A percentile compares a stretch with the other conserved stretches of the same genome.
phyloP scores from a whole-genome alignment of 495 filamentous ascomycete genomes.

The Lindgomyces ingoldianus region DNA sequence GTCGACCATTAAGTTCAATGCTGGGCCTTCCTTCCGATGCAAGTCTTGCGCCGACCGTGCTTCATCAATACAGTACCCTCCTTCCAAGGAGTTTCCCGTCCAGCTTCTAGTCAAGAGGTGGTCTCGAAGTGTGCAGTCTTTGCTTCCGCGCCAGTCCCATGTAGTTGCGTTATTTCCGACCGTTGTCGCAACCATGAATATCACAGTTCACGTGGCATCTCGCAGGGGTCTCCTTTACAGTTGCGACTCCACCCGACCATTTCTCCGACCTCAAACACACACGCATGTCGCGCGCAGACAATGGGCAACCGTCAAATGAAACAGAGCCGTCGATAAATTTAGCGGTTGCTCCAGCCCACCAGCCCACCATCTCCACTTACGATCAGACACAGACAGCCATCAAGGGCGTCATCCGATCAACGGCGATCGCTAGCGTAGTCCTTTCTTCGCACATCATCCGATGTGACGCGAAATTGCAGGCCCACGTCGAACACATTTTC shows the following conservation, averaged over 20 bases:
- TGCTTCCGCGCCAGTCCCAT: not conserved
- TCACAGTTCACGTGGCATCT: constrained; percentile 11
- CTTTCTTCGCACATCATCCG: constrained; percentile 25
- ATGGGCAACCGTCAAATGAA: constrained; percentile 21
- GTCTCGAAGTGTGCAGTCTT: not conserved
- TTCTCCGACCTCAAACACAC: not conserved
- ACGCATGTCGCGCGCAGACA: not conserved
- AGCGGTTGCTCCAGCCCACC: not conserved
- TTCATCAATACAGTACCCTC: not conserved
- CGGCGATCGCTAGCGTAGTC: constrained; percentile 19
- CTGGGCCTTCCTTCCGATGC: not conserved
- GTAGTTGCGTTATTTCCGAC: constrained; percentile 23
- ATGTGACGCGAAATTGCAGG: constrained; percentile 33
- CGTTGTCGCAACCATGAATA: constrained; percentile 15
- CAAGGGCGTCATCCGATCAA: constrained; percentile 23
- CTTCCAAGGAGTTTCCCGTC: not conserved
- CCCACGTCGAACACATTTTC: constrained; percentile 5
- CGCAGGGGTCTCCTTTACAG: constrained; percentile 1
- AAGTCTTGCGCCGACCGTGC: not conserved
- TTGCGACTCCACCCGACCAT: not conserved
- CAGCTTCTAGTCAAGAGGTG: not conserved
- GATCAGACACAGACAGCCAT: not conserved
- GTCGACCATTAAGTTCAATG: not conserved
- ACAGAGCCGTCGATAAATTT: not conserved
- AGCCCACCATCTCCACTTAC: too few relatives aligned